Percentiles rank a stretch among this genome's conserved stretches.
Conservation (phyloP, 257 asterid species). For the Nicotiana tomentosiformis region DNA sequence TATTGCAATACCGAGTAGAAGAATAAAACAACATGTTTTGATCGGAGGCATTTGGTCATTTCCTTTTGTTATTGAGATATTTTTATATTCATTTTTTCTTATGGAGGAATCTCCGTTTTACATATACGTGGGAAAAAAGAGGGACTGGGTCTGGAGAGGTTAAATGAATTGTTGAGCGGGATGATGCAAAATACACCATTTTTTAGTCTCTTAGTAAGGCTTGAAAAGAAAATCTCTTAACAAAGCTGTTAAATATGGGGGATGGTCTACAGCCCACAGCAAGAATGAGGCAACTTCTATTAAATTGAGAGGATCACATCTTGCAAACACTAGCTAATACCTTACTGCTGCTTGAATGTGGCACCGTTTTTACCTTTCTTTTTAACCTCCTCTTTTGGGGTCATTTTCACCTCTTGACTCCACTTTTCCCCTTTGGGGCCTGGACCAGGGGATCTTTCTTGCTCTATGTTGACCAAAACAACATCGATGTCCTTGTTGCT, state of each 20-base stretch:
- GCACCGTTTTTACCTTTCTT: not conserved
- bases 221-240: not conserved
- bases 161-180: not conserved
- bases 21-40: not conserved
- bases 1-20: not conserved
- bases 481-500: not conserved
- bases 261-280: not conserved
- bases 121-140: not conserved
- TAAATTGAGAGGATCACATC: too few relatives aligned
- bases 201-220: not conserved
- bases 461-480: not conserved
- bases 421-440: not conserved
- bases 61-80: not conserved
- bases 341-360: not conserved
- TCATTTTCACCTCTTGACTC: not conserved
- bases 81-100: not conserved
- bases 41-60: not conserved
- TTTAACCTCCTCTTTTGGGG: not conserved
- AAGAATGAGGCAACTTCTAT: not conserved
- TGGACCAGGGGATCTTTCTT: not conserved
- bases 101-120: not conserved
- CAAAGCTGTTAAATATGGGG: not conserved
- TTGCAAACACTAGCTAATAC: not conserved
- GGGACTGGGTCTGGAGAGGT: not conserved
- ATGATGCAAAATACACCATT: not conserved